Percentiles rank a stretch among this genome's conserved stretches.
These are phyloP conservation scores for Syzygium aqueum DNA, from an alignment of 345 rosid species.

Conservation along the genomic window DNA sequence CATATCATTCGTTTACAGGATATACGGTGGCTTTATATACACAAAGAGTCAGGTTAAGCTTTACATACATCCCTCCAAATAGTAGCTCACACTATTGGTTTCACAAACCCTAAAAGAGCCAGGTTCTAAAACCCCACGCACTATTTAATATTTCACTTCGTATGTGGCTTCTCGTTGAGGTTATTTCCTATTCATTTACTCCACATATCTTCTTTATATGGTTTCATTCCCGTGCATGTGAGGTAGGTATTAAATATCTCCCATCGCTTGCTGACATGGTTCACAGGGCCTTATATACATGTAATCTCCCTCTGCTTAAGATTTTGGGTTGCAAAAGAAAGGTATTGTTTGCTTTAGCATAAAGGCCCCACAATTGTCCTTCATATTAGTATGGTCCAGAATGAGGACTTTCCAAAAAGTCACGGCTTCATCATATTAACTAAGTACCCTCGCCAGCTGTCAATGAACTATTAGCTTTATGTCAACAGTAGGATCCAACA, in stretches of 20 bases:
- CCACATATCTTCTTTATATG: neutral
- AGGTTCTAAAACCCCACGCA: neutral
- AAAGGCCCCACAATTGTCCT: neutral
- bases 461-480: neutral
- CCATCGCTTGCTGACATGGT: neutral
- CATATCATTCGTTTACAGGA: neutral
- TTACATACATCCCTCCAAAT: neutral
- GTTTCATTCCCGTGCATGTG: neutral
- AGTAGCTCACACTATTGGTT: neutral
- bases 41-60: neutral
- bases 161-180: neutral
- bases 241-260: neutral
- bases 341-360: neutral
- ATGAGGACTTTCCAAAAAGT: neutral
- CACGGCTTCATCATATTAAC: neutral
- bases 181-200: neutral
- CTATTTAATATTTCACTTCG: neutral
- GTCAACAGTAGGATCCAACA: neutral
- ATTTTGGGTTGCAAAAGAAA: neutral
- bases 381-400: neutral
- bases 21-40: neutral
- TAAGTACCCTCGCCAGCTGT: neutral
- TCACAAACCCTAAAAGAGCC: neutral
- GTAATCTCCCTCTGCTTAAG: neutral
- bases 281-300: neutral